Conservation (phyloP, 164 flowering plant species). For the Aristolochia contorta region DNA sequence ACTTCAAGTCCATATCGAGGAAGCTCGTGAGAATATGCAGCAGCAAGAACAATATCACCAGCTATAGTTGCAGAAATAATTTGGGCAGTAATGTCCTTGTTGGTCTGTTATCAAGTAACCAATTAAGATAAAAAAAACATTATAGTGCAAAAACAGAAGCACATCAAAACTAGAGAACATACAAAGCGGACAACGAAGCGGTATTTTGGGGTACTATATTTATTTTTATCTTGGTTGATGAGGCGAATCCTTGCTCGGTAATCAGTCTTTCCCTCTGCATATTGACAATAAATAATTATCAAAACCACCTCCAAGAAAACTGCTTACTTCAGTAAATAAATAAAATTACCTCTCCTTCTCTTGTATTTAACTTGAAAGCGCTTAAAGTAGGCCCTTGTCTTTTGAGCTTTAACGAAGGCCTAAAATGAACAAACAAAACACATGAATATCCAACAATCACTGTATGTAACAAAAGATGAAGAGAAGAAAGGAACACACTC, state of each 20-base stretch:
- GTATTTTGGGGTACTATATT: conserved; percentile 85
- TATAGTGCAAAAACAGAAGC: not conserved
- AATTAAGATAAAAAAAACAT: conserved; percentile 20
- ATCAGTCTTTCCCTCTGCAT: conserved; percentile 82
- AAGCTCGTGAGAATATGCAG: conserved; percentile 79
- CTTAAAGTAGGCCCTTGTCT: conserved; percentile 37
- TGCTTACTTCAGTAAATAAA: not conserved
- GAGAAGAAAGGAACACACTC: too few species aligned
- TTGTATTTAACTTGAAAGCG: conserved; percentile 43
- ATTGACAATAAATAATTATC: not conserved
- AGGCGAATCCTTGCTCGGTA: conserved; percentile 78
- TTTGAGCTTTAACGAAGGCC: conserved; percentile 47
- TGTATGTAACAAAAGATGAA: too few species aligned
- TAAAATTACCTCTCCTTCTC: conserved; percentile 38
- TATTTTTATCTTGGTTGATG: conserved; percentile 89
- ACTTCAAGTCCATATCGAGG: conserved; percentile 83
- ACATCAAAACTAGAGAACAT: conserved; percentile 10
- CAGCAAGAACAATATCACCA: conserved; percentile 76
- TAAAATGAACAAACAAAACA: conserved; percentile 6
- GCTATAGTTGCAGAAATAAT: conserved; percentile 68
- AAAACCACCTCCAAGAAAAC: not conserved
- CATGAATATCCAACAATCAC: too few species aligned
- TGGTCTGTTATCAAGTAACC: conserved; percentile 36
- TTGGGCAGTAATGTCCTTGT: conserved; percentile 77
- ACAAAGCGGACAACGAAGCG: conserved; percentile 85